These are phyloP conservation scores for Dothidotthia symphoricarpi DNA, from an alignment of 2,329 filamentous ascomycete genomes.

Conservation along the genomic window DNA sequence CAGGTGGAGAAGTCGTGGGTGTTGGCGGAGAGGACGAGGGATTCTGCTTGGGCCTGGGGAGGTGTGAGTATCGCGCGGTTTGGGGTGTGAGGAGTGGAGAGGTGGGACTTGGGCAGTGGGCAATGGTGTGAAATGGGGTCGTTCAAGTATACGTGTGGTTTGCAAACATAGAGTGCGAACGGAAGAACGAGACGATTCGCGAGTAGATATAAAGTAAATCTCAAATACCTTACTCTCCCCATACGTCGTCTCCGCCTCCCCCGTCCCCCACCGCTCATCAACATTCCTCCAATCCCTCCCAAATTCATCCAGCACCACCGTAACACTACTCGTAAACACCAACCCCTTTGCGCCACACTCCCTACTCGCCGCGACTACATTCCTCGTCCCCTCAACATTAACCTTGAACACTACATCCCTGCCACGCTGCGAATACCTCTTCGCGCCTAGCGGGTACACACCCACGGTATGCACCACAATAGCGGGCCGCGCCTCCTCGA, in stretches of 20 bases:
- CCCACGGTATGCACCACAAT: constrained; percentile 87
- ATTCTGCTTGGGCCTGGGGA: constrained; percentile 70
- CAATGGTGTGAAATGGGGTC: not conserved
- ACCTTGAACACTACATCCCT: constrained; percentile 67
- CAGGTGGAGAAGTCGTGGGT: constrained; percentile 67
- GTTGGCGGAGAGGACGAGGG: constrained; percentile 75
- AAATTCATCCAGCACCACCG: constrained; percentile 77
- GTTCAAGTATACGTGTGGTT: too few relatives aligned
- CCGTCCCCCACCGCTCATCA: constrained; percentile 76
- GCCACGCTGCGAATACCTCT: constrained; percentile 42
- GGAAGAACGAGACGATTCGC: not conserved
- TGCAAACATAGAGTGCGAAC: too few relatives aligned
- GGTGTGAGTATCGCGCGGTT: not conserved
- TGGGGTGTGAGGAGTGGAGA: not conserved
- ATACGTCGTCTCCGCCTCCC: constrained; percentile 73
- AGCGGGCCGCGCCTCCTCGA: constrained; percentile 68
- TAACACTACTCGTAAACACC: constrained; percentile 88
- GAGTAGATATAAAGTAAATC: constrained; percentile 1
- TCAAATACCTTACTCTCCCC: constrained; percentile 76
- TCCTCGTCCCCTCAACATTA: constrained; percentile 82
- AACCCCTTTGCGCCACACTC: constrained; percentile 71
- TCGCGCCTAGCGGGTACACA: constrained; percentile 41
- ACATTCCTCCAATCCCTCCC: constrained; percentile 75
- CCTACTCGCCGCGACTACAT: constrained; percentile 72
- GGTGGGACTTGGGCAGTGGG: not conserved